phyloP scores from a whole-genome alignment of 176 grass and related monocot genomes.

The Musa schizocarpa region DNA sequence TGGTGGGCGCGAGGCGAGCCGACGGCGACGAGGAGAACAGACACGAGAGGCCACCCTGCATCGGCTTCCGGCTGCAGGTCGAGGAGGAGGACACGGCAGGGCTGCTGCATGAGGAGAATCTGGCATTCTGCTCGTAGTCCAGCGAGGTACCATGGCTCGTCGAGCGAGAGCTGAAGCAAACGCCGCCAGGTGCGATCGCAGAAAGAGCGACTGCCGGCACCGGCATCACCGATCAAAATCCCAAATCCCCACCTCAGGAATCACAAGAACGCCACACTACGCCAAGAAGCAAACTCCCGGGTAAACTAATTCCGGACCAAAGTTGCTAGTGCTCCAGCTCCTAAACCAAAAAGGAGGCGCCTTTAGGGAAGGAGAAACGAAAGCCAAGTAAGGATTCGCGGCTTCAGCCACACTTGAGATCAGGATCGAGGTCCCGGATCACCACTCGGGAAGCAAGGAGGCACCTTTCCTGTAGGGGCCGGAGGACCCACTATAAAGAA shows the following conservation, averaged over 20 bases:
- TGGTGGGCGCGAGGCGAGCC: neutral
- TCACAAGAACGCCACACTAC: neutral
- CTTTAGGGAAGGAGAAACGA: neutral
- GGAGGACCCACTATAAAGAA: neutral
- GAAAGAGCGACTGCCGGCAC: slow-evolving; percentile 6
- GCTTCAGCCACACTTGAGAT: neutral
- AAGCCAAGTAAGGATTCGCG: neutral
- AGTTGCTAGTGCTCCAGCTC: neutral
- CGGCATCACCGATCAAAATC: slow-evolving; percentile 12
- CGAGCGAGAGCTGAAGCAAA: slow-evolving; percentile 1
- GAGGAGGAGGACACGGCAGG: neutral
- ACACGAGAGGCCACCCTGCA: slow-evolving; percentile 12
- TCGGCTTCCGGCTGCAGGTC: neutral
- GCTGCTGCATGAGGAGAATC: slow-evolving; percentile 8
- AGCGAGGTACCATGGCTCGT: neutral
- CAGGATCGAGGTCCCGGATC: neutral
- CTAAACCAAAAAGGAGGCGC: neutral
- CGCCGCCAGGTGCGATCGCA: neutral
- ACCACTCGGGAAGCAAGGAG: neutral
- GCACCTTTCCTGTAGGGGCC: neutral
- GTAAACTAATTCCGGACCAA: neutral
- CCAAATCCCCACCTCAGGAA: neutral
- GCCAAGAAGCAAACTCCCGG: neutral
- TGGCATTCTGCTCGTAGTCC: slow-evolving; percentile 11
- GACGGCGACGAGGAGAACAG: slow-evolving; percentile 13